Evolutionary conservation across 2,329 filamentous ascomycete genomes (phyloP), one percentile per base, ranked within the genome.

Genomic region (Stemphylium beticola): DNA sequence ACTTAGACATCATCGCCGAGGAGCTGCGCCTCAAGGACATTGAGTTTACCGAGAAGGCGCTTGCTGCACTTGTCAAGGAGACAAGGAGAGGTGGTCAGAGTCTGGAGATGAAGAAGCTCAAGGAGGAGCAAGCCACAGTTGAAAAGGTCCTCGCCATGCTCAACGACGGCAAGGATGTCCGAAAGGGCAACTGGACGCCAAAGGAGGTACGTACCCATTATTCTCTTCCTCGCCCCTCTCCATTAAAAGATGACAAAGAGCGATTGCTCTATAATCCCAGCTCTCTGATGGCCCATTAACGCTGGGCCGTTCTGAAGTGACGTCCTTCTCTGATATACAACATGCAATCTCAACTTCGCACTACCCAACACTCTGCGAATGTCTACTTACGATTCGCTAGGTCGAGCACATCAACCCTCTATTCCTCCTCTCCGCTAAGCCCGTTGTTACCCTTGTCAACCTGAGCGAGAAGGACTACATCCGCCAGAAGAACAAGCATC

Each of bases 401-500:
- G 88, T 99, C 76, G 95, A 99, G 80, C 87, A 92, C 67, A 98
- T 99, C 81, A 99, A 99, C 83, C 91, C 93, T 70, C 86, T 99
- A 22, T 90, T 96, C 81, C 88, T 99, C 55, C 86, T 99, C 56
- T 92, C 92, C 33, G 95, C 96, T 64, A 99, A 99, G 82, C 93
- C 95, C 3, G 93, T 97, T 53, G 93, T 99, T 65, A 98, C 92
- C 81, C 85, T 99, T 38, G 91, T 98, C 81, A 99, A 99, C 82
- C 82, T 99, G 58, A 96, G 92, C 60, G 96, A 99, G 82, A 93
- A 87, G 79, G 95, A 99, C 79, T 99, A 93, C 78, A 88, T 97
- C 73, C 90, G 95, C 72, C 95, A 98, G 83, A 99, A 98, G 89
- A 99, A 99, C 86, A 99, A 99, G 87, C 87, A 99, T 80, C 86